Percentiles rank a stretch among this genome's conserved stretches.
Evolutionary conservation across 2,329 filamentous ascomycete species (phyloP).

Genomic region (Alternaria novae-zelandiae): DNA sequence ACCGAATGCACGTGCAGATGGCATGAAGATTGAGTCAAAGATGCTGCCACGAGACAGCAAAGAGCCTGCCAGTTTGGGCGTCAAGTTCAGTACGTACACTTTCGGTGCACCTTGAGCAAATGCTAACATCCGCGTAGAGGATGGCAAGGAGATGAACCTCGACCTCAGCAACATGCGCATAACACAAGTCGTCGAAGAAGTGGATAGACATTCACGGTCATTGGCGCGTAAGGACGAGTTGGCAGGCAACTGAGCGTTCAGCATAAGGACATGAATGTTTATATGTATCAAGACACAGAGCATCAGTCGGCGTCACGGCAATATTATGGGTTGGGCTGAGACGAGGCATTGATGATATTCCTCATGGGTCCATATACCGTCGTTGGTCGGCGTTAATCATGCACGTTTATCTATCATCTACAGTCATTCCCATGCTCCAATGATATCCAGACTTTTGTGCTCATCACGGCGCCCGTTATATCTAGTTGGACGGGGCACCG

Average conservation of each 20-base stretch:
- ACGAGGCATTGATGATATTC: slow-evolving; percentile 15
- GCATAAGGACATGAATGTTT: slow-evolving; percentile 4
- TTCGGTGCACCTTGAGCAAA: neutral
- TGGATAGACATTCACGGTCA: slow-evolving; percentile 84
- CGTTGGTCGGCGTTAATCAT: slow-evolving; percentile 18
- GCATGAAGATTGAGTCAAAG: slow-evolving; percentile 79
- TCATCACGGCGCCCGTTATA: neutral
- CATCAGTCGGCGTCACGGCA: slow-evolving; percentile 38
- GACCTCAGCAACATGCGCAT: slow-evolving; percentile 83
- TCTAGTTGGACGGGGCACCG: slow-evolving; percentile 65
- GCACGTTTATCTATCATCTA: slow-evolving; percentile 6
- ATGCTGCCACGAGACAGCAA: slow-evolving; percentile 74
- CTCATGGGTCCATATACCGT: slow-evolving; percentile 28
- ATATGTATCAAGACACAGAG: slow-evolving; percentile 8
- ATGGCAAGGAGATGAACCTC: slow-evolving; percentile 87
- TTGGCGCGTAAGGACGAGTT: slow-evolving; percentile 85
- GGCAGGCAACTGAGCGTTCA: slow-evolving; percentile 49
- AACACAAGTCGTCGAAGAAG: slow-evolving; percentile 84
- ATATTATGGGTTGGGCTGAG: slow-evolving; percentile 5
- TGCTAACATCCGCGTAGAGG: slow-evolving; percentile 65
- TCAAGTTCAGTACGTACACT: slow-evolving; percentile 80
- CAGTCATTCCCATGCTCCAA: neutral
- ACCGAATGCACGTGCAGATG: slow-evolving; percentile 72
- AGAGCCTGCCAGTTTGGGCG: slow-evolving; percentile 70
- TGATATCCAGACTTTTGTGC: neutral